Percentiles rank a stretch among this genome's conserved stretches.
These are phyloP conservation scores for Globisporangium barbulae DNA, from an alignment of 352 stramenopile species.

Conservation along the genomic window DNA sequence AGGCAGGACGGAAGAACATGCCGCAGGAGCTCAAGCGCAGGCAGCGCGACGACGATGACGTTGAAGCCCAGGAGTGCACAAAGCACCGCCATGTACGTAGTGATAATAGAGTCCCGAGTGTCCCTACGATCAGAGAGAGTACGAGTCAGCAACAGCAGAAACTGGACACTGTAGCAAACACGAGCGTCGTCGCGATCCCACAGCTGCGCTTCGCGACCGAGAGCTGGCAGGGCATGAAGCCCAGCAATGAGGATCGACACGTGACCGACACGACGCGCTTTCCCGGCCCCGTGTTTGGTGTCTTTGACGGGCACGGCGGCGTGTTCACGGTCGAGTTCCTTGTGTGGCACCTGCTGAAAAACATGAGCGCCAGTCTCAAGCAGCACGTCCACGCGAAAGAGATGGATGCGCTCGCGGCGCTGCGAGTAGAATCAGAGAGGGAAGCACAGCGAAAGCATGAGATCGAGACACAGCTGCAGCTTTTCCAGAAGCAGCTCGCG, in stretches of 20 bases:
- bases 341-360: conserved; percentile 38
- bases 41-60: conserved; percentile 17
- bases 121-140: background rate
- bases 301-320: conserved; percentile 65
- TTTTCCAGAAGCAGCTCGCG: conserved; percentile 28
- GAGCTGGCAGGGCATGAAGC: conserved; percentile 51
- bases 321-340: conserved; percentile 50
- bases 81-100: background rate
- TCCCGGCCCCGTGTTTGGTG: conserved; percentile 45
- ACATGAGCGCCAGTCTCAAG: conserved; percentile 22
- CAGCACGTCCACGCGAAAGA: conserved; percentile 27
- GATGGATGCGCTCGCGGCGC: conserved; percentile 17
- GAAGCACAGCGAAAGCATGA: conserved; percentile 29
- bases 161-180: background rate
- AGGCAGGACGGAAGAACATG: background rate
- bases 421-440: conserved; percentile 15
- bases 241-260: conserved; percentile 59
- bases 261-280: conserved; percentile 28
- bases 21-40: conserved; percentile 28
- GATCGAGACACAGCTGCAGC: conserved; percentile 25
- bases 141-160: background rate
- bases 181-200: conserved; percentile 19
- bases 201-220: conserved; percentile 48
- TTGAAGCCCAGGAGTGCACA: background rate
- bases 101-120: background rate